Percentiles rank a stretch among this genome's conserved stretches.
phyloP scores from a whole-genome alignment of 306 rosid genomes.

The Abrus pulchellus region DNA sequence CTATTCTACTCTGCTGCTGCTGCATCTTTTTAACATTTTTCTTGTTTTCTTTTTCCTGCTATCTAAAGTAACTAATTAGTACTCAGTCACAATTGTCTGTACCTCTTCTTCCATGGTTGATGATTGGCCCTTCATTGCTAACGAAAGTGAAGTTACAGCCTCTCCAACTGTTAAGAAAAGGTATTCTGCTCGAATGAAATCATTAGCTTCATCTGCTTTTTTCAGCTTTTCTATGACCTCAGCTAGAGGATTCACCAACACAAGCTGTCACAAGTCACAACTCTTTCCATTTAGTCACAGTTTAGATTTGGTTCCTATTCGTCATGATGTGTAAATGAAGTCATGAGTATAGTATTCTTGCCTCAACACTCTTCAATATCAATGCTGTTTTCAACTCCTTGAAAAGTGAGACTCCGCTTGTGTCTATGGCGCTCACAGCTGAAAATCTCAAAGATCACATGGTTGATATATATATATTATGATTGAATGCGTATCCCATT shows the following conservation, averaged over 20 bases:
- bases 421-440: constrained; percentile 91
- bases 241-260: constrained; percentile 92
- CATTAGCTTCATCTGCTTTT: constrained; percentile 60
- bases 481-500: constrained; percentile 18
- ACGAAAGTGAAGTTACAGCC: constrained; percentile 74
- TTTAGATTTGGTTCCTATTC: constrained; percentile 1
- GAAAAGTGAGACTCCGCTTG: constrained; percentile 84
- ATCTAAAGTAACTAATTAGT: not conserved
- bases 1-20: constrained; percentile 14
- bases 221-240: constrained; percentile 77
- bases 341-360: constrained; percentile 38
- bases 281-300: constrained; percentile 1
- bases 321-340: not conserved
- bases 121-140: constrained; percentile 55
- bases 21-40: constrained; percentile 8
- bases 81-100: constrained; percentile 13
- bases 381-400: constrained; percentile 66
- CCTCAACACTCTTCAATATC: constrained; percentile 71
- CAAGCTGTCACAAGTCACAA: constrained; percentile 61
- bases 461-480: not conserved
- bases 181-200: constrained; percentile 53
- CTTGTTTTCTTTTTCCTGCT: not conserved
- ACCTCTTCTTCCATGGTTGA: constrained; percentile 43
- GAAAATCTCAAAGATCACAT: constrained; percentile 45
- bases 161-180: constrained; percentile 82